These are phyloP conservation scores for Pterula multifida DNA, from an alignment of 1,284 basidiomycete species.

Conservation along the genomic window DNA sequence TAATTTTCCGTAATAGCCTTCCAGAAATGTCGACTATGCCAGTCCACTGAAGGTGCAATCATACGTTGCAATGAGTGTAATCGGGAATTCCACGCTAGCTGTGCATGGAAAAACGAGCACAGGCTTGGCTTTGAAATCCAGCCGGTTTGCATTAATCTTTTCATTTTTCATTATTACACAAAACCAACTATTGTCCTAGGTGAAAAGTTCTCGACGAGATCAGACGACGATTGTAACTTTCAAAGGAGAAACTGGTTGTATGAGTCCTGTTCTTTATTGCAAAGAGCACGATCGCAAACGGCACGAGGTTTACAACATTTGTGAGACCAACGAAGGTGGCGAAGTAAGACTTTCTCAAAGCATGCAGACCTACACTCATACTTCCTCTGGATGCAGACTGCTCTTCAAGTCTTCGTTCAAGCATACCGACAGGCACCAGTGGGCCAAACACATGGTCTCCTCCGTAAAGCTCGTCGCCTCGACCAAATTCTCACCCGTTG, in stretches of 20 bases:
- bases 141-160: conserved; percentile 40
- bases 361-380: too few species aligned
- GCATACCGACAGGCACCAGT: conserved; percentile 73
- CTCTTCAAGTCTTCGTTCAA: conserved; percentile 74
- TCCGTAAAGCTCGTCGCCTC: conserved; percentile 77
- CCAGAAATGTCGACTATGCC: conserved; percentile 55
- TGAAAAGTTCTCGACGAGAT: conserved; percentile 62
- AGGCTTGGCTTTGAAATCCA: conserved; percentile 87
- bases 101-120: conserved; percentile 77
- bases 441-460: conserved; percentile 63
- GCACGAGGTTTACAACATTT: conserved; percentile 67
- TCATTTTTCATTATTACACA: conserved; percentile 6
- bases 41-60: conserved; percentile 63
- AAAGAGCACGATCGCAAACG: conserved; percentile 64
- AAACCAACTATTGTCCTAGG: conserved; percentile 26
- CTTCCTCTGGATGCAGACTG: conserved; percentile 51
- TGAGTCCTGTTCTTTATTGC: conserved; percentile 76
- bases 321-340: conserved; percentile 74
- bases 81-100: conserved; percentile 77
- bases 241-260: conserved; percentile 75
- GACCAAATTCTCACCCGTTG: conserved; percentile 43
- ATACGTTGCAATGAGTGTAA: conserved; percentile 77
- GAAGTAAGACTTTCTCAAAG: conserved; percentile 40
- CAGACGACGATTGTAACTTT: conserved; percentile 64
- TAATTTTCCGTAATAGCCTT: conserved; percentile 6